Percentiles rank a stretch among this genome's conserved stretches.
Conservation (phyloP, 441 rosid genomes). For the Geranium incanum region DNA sequence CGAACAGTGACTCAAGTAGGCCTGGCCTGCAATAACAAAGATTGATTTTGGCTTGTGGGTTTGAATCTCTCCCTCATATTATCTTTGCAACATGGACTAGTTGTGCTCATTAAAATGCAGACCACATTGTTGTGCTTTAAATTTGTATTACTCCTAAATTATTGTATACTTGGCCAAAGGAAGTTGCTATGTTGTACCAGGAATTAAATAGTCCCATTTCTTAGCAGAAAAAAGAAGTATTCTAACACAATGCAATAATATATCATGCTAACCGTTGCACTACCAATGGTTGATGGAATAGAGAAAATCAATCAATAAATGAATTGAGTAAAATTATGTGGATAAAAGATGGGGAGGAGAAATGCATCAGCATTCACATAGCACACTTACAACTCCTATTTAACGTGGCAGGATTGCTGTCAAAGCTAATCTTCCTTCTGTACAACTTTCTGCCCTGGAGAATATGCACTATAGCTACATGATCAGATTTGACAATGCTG, state of each 20-base stretch:
- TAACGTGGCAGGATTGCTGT: slow-evolving; percentile 57
- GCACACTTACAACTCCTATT: slow-evolving; percentile 12
- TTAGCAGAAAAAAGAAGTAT: slow-evolving; percentile 4
- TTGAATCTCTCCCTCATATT: not conserved
- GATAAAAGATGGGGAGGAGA: not conserved
- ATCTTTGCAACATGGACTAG: slow-evolving; percentile 2
- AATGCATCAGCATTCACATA: not conserved
- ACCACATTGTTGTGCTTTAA: not conserved
- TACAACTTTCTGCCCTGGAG: slow-evolving; percentile 80
- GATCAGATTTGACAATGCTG: slow-evolving; percentile 84
- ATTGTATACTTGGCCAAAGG: not conserved
- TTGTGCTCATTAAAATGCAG: not conserved
- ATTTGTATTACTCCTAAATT: not conserved
- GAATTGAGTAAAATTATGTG: not conserved
- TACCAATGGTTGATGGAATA: not conserved
- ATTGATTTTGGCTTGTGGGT: not conserved
- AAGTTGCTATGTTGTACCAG: slow-evolving; percentile 1
- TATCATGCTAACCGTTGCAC: not conserved
- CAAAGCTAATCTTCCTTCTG: slow-evolving; percentile 56
- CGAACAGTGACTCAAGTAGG: not conserved
- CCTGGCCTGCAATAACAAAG: not conserved
- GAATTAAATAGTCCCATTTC: slow-evolving; percentile 2
- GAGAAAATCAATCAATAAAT: not conserved
- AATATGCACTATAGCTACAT: slow-evolving; percentile 93
- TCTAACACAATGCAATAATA: not conserved